Evolutionary conservation across 1,284 basidiomycete genomes (phyloP).

Genomic region (Omphalotus olearius): DNA sequence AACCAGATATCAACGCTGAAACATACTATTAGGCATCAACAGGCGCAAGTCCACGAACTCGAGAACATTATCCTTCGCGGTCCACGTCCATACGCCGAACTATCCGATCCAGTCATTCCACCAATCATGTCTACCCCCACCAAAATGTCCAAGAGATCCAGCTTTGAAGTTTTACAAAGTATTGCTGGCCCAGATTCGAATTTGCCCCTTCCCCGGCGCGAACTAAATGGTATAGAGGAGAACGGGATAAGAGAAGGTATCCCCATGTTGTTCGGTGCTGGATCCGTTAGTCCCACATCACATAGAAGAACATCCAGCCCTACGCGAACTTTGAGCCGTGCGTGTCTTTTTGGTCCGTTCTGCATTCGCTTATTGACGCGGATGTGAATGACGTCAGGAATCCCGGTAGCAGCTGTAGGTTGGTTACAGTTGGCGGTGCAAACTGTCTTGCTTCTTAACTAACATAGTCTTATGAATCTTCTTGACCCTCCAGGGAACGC

Average conservation of each 20-base stretch:
- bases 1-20: conserved; percentile 72
- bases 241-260: conserved; percentile 69
- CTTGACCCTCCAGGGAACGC: conserved; percentile 60
- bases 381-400: conserved; percentile 43
- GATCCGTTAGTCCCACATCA: conserved; percentile 33
- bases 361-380: conserved; percentile 12
- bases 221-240: conserved; percentile 36
- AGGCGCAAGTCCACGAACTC: conserved; percentile 62
- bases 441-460: too few species aligned
- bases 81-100: conserved; percentile 46
- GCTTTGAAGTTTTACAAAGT: conserved; percentile 65
- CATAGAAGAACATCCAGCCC: conserved; percentile 63
- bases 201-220: conserved; percentile 61
- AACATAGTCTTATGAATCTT: conserved; percentile 13
- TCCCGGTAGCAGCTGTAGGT: conserved; percentile 80
- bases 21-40: conserved; percentile 55
- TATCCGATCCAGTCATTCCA: conserved; percentile 27
- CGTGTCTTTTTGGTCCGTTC: conserved; percentile 30
- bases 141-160: conserved; percentile 55
- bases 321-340: conserved; percentile 74
- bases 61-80: conserved; percentile 62
- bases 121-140: conserved; percentile 28
- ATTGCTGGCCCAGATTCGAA: conserved; percentile 72
- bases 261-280: conserved; percentile 36
- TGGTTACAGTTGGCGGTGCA: conserved; percentile 22